phyloP scores from a whole-genome alignment of 768 basidiomycete genomes.

The Collybiopsis confluens region DNA sequence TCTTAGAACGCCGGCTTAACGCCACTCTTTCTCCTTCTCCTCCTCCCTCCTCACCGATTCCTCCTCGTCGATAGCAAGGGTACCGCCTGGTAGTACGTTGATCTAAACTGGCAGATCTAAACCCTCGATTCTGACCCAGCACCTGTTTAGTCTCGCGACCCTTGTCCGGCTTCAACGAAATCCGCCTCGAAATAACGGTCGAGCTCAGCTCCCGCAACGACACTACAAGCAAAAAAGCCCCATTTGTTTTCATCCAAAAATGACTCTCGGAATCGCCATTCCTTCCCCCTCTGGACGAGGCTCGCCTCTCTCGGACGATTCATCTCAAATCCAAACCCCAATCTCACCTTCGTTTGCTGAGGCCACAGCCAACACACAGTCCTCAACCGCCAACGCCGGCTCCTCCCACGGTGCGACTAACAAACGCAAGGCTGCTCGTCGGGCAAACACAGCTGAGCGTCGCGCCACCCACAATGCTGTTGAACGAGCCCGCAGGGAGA shows the following conservation, averaged over 20 bases:
- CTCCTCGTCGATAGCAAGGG: conserved; percentile 42
- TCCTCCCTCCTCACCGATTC: conserved; percentile 26
- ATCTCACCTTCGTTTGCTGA: conserved; percentile 30
- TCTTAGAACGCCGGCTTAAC: neutral
- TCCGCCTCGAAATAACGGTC: conserved; percentile 54
- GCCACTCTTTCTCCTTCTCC: conserved; percentile 12
- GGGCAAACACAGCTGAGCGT: conserved; percentile 96
- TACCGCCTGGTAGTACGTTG: conserved; percentile 43
- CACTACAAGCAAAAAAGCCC: conserved; percentile 27
- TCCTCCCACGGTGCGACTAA: conserved; percentile 13
- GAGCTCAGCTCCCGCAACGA: conserved; percentile 64
- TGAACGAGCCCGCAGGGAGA: conserved; percentile 90
- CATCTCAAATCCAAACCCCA: conserved; percentile 44
- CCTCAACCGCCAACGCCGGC: conserved; percentile 16
- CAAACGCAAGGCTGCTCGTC: conserved; percentile 80
- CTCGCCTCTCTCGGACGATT: conserved; percentile 38
- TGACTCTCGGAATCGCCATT: conserved; percentile 36
- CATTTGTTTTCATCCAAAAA: conserved; percentile 24
- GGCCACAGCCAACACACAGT: conserved; percentile 27
- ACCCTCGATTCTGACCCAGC: conserved; percentile 16
- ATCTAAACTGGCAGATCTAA: conserved; percentile 1
- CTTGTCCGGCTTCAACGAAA: conserved; percentile 73
- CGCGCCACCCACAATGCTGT: conserved; percentile 97
- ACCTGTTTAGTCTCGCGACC: conserved; percentile 73
- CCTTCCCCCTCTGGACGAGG: conserved; percentile 32